phyloP scores from a whole-genome alignment of 495 filamentous ascomycete genomes.

The Hypomontagnella monticulosa region DNA sequence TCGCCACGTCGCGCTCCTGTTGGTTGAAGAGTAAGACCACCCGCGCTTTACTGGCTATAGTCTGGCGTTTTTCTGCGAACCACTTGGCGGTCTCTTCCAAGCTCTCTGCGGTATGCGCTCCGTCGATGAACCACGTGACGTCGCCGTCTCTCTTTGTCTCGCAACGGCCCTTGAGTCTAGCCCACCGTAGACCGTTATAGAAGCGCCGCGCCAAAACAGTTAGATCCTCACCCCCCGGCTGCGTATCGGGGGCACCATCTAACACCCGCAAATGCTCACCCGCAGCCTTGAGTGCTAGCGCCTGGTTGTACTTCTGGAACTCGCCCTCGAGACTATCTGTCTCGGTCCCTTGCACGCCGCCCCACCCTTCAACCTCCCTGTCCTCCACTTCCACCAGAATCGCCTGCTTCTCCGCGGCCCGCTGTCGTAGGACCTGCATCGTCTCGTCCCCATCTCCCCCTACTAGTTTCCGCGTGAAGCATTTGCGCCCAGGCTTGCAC shows the following conservation, averaged over 20 bases:
- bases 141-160: slow-evolving; percentile 68
- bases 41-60: slow-evolving; percentile 35
- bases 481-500: slow-evolving; percentile 53
- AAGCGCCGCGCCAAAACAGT: slow-evolving; percentile 59
- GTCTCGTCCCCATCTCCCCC: slow-evolving; percentile 35
- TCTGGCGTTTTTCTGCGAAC: slow-evolving; percentile 64
- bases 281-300: slow-evolving; percentile 52
- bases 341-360: slow-evolving; percentile 41
- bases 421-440: slow-evolving; percentile 50
- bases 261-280: slow-evolving; percentile 50
- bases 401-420: slow-evolving; percentile 51
- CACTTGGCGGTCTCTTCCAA: slow-evolving; percentile 75
- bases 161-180: slow-evolving; percentile 76
- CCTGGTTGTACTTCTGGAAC: slow-evolving; percentile 59
- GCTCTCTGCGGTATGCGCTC: slow-evolving; percentile 88
- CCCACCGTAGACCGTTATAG: slow-evolving; percentile 70
- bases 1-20: slow-evolving; percentile 77
- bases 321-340: slow-evolving; percentile 46
- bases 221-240: slow-evolving; percentile 10
- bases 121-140: slow-evolving; percentile 85
- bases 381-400: slow-evolving; percentile 49
- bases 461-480: slow-evolving; percentile 48
- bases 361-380: slow-evolving; percentile 49
- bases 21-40: slow-evolving; percentile 90
- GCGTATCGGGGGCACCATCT: not conserved